Conservation (phyloP, 78 protist species). For the Emiliania huxleyi region DNA sequence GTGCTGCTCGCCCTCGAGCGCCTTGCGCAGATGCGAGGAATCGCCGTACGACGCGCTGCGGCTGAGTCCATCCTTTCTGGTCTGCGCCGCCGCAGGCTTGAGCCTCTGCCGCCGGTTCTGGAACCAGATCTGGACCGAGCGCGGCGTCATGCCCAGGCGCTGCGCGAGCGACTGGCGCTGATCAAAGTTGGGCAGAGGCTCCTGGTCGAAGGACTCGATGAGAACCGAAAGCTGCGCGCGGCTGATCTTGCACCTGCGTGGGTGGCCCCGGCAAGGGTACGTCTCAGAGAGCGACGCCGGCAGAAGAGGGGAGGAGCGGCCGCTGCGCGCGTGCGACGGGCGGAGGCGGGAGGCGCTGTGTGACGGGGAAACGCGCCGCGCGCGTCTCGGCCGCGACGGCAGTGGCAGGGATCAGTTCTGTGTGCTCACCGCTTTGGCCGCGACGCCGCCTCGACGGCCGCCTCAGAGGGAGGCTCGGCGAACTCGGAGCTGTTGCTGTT, state of each 20-base stretch:
- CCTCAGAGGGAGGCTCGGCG: no score
- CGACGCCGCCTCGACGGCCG: no score
- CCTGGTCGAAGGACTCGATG: background rate
- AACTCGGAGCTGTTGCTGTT: no score
- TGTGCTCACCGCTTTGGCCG: no score
- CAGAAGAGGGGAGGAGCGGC: no score
- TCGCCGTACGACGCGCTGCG: background rate
- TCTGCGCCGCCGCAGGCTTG: background rate
- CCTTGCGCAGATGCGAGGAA: background rate
- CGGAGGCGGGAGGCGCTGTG: no score
- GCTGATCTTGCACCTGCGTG: slow-evolving; percentile 9
- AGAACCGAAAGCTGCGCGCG: background rate
- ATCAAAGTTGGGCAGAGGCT: slow-evolving; percentile 8
- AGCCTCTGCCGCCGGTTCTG: background rate
- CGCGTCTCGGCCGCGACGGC: no score
- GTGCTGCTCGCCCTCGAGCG: background rate
- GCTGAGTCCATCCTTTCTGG: background rate
- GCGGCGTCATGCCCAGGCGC: slow-evolving; percentile 9
- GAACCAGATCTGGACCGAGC: slow-evolving; percentile 28
- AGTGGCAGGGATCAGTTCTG: no score
- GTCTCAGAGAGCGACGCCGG: no score
- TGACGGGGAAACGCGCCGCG: no score
- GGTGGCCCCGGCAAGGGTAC: no score
- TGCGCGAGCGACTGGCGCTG: background rate
- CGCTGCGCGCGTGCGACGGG: no score